Evolutionary conservation across 1,139 yeast genomes (phyloP), one percentile per base, ranked within the genome.

Genomic region (Yamadazyma triangularis): DNA sequence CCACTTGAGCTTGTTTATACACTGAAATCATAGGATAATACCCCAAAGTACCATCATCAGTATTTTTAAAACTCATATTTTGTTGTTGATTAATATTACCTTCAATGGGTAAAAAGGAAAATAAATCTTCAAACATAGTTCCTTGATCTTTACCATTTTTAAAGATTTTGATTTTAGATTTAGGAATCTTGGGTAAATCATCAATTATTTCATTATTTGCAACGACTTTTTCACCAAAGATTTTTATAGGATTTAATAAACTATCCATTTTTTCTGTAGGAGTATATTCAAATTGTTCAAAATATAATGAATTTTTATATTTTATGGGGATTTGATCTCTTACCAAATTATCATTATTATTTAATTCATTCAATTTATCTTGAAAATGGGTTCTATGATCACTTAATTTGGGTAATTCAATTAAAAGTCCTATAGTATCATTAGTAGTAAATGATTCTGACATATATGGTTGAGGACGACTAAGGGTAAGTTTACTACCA

Each of bases 11-110:
- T 8, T 84, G 84, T 41, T 77, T 77, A 50, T 78, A 91, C 22
- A 84, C 85, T 33, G 95, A 84, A 21, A 87, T 66, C 60, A 89
- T 86, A 1, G 98, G 98, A 56, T 79, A 91, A 53, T 93, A 91
- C 0, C 97, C 98, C 33, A 88, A 58, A 28, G 77, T 65, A 1
- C 95, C 95, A 51, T 91, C 96, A 51, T 91, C 89, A 40, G 57
- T 71, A 56, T 58, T 64, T 40, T 63, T 60, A 45, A 69, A 74
- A 23, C 59, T 60, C n/a, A 70, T 58, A 29, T 74, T 64, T 42
- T 60, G 74, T 52, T 62, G 67, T 41, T 71, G 78, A 21, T 55
- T 63, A 25, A 53, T 40, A 28, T 58, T 55, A 4, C 59, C 53
- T 2, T 33, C 29, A 3, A 35, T 23, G 2, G 97, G 96, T 36